Evolutionary conservation across 176 grass and related monocot species (phyloP), one percentile per base, ranked within the genome.

Genomic region (Lolium multiflorum): DNA sequence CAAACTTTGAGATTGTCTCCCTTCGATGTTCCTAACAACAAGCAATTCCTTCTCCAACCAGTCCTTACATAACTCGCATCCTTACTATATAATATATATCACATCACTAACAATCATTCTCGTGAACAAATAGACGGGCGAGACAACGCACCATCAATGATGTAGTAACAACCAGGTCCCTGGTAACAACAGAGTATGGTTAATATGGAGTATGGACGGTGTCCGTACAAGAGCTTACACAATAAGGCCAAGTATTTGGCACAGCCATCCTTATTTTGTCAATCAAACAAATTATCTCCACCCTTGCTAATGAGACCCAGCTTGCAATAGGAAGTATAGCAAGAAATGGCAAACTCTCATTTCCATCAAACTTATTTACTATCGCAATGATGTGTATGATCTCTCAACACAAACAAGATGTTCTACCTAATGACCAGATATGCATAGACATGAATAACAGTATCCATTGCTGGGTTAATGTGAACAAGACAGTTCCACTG

Each of bases 211-310:
- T 35, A 5, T 66, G 63, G 62, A 28, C 14, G 31, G 16, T 66
- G 26, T 66, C 4, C 13, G 7, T 2, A 4, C 63, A 66, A 5
- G 13, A 66, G 63, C 6, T 66, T 66, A 28, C 61, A 31, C 12
- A 5, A 65, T 11, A 66, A 66, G 14, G 24, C 63, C 5, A 66
- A 35, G 28, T 16, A 66, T 8, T 11, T 66, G 14, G 63, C 2
- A 2, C 35, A 66, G 28, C 7, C 13, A 37, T 35, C 26, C 25
- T 31, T 66, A 66, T 66, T 66, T 66, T 8, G 14, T 37, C 63
- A 17, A 66, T 66, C 26, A 66, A 66, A 37, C 63, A 66, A 37
- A 66, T 37, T 66, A 66, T 65, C 62, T 31, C 62, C 62, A 65
- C 7, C 25, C 4, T 65, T 63, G 24, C 22, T 26, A 62, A 63